Evolutionary conservation across 2,329 filamentous ascomycete species (phyloP), one percentile per base, ranked within the genome.

Genomic region (Cladosporium halotolerans): DNA sequence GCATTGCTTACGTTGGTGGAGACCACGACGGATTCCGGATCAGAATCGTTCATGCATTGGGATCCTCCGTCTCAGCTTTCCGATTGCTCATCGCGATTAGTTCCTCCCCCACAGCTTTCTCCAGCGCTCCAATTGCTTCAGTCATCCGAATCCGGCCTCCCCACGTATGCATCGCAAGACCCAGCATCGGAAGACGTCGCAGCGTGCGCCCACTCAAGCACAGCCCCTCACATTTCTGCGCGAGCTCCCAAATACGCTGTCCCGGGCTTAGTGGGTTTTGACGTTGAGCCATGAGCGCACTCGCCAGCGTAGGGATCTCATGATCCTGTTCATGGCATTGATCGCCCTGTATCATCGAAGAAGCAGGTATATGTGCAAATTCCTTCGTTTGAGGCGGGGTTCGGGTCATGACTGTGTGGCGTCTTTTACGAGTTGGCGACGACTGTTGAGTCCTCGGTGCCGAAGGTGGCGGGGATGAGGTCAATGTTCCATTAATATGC

Each of bases 201-300:
- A 76, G 61, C 1, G 66, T 71, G 18, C 74, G 66, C 2, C 72
- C 73, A 56, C 73, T 76, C 4, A 74, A 61, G 10, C 23, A 6
- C 5, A 53, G 14, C 4, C 68, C 71, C 60, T 62, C 54, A 44
- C 68, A 71, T 13, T 61, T 60, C 53, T 66, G 55, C 6, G 71
- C 63, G 9, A 73, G 57, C 1, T 45, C 45, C 61, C 63, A 66
- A 2, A 74, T 58, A 36, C 63, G 62, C 2, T 57, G 54, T 10
- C 63, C 66, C 1, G 64, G 60, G 32, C 65, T 63, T 1, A 60
- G 38, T 2, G 62, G 55, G 16, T 58, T 53, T 40, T 59, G 41
- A 6, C 53, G 45, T 9, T 60, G 55, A 36, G 58, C 48, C 4
- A 64, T 43, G 8, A 57, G 52, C 56, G 66, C 70, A 55, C 70